These are phyloP conservation scores for Sclerotinia spermophila DNA, from an alignment of 2,329 filamentous ascomycete genomes.

Conservation along the genomic window DNA sequence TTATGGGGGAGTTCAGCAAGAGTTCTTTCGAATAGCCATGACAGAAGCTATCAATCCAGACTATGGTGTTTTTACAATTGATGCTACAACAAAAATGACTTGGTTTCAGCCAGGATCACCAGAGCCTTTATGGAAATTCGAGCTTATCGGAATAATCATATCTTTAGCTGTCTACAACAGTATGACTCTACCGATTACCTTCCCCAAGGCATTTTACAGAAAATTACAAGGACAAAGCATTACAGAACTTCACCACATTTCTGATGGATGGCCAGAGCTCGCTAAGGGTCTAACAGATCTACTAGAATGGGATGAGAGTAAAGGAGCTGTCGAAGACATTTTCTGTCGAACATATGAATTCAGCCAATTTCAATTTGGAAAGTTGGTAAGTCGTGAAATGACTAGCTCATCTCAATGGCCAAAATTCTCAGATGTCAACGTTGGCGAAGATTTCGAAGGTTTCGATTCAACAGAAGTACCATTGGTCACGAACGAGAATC, in stretches of 20 bases:
- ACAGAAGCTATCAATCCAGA: conserved; percentile 73
- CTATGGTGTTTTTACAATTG: conserved; percentile 76
- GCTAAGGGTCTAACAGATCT: conserved; percentile 70
- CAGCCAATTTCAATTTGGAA: conserved; percentile 58
- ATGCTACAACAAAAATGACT: conserved; percentile 70
- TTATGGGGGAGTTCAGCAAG: conserved; percentile 91
- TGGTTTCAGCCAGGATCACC: conserved; percentile 85
- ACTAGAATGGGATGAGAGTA: conserved; percentile 68
- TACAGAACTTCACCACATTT: conserved; percentile 69
- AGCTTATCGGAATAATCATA: conserved; percentile 82
- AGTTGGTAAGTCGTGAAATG: conserved; percentile 57
- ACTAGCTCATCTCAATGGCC: conserved; percentile 46
- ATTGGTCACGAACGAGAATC: conserved; percentile 77
- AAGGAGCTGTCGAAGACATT: conserved; percentile 75
- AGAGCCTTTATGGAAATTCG: conserved; percentile 84
- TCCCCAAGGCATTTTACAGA: conserved; percentile 79
- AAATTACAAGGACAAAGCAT: conserved; percentile 70
- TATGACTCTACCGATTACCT: conserved; percentile 82
- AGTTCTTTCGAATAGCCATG: conserved; percentile 86
- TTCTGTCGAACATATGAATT: conserved; percentile 87
- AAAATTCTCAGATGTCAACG: conserved; percentile 43
- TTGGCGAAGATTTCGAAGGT: conserved; percentile 41
- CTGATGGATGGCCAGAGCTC: conserved; percentile 83
- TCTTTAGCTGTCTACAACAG: conserved; percentile 92
- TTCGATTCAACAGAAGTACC: conserved; percentile 44